Evolutionary conservation across 2,329 filamentous ascomycete species (phyloP).

Genomic region (Amylocarpus encephaloides): DNA sequence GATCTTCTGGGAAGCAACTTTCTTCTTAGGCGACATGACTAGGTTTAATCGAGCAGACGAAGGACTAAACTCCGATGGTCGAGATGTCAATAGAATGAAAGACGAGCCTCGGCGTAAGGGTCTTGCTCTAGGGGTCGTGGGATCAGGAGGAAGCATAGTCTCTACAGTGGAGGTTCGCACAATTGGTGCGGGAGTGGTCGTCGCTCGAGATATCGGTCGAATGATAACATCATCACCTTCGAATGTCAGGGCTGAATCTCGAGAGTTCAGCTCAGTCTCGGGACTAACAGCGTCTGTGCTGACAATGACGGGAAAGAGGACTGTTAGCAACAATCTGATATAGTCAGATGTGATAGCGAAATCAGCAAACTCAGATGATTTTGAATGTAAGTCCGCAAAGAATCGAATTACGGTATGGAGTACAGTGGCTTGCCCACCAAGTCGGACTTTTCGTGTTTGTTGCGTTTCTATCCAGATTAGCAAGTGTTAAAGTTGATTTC

Average conservation of each 20-base stretch:
- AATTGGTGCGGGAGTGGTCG: conserved; percentile 58
- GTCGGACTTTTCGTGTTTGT: conserved; percentile 41
- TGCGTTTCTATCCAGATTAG: conserved; percentile 32
- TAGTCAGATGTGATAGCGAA: conserved; percentile 78
- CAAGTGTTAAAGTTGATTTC: neutral
- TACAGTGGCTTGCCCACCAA: conserved; percentile 55
- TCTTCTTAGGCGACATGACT: conserved; percentile 53
- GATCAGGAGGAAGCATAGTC: conserved; percentile 41
- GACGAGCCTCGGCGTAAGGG: conserved; percentile 77
- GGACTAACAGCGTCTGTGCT: conserved; percentile 78
- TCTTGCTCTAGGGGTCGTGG: conserved; percentile 43
- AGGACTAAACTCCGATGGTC: conserved; percentile 51
- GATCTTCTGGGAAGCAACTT: conserved; percentile 43
- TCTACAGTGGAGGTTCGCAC: conserved; percentile 64
- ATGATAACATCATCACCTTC: conserved; percentile 82
- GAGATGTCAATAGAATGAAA: conserved; percentile 78
- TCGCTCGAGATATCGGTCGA: conserved; percentile 45
- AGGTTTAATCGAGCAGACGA: conserved; percentile 58
- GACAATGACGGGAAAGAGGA: conserved; percentile 82
- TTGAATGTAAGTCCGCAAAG: conserved; percentile 68
- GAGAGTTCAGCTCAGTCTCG: conserved; percentile 79
- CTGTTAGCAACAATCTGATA: conserved; percentile 68
- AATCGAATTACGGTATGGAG: conserved; percentile 75
- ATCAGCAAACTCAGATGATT: conserved; percentile 72
- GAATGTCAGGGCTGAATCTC: conserved; percentile 74